phyloP scores from a whole-genome alignment of 768 basidiomycete genomes.

The Tephrocybe sp. region DNA sequence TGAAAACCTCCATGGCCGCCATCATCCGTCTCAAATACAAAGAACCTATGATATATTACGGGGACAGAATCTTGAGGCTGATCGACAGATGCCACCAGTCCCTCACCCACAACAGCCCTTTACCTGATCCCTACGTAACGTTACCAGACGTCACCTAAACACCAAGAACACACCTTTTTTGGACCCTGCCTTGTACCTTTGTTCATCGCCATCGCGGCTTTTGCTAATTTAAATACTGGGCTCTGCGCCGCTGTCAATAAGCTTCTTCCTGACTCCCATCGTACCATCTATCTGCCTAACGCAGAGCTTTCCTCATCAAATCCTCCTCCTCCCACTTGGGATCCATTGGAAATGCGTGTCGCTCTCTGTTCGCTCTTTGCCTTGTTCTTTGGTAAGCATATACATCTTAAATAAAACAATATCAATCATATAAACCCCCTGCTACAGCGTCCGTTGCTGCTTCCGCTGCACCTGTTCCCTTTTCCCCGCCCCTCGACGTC shows the following conservation, averaged over 20 bases:
- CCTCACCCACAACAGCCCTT: not conserved
- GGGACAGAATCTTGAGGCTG: not conserved
- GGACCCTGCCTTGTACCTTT: slow-evolving; percentile 14
- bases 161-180: slow-evolving; percentile 12
- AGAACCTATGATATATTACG: not conserved
- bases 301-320: not conserved
- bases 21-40: slow-evolving; percentile 14
- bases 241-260: not conserved
- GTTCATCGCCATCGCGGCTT: not conserved
- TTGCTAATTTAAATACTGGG: slow-evolving; percentile 5
- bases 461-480: slow-evolving; percentile 16
- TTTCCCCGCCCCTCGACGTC: slow-evolving; percentile 18
- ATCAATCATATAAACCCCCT: not conserved
- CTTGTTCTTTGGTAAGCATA: slow-evolving; percentile 18
- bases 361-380: slow-evolving; percentile 6
- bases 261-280: not conserved
- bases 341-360: slow-evolving; percentile 8
- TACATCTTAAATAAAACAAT: not conserved
- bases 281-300: not conserved
- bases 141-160: slow-evolving; percentile 5
- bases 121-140: too few species aligned
- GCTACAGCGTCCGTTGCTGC: slow-evolving; percentile 12
- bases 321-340: not conserved
- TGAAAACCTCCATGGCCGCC: not conserved
- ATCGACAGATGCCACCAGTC: not conserved